Evolutionary conservation across 345 rosid species (phyloP).

Genomic region (Punica granatum): DNA sequence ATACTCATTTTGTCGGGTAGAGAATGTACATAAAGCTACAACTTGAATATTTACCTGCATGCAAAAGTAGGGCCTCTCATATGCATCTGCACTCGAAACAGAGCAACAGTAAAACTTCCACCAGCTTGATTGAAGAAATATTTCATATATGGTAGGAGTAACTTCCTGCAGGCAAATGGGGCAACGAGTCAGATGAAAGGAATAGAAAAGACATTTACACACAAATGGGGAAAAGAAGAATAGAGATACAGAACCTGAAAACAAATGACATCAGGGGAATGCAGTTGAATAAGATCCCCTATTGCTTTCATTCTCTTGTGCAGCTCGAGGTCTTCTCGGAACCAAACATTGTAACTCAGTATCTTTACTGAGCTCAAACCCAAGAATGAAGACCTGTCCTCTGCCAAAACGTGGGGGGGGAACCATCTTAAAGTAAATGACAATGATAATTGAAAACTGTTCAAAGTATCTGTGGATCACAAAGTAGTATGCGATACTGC

Average conservation of each 20-base stretch:
- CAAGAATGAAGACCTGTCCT: constrained; percentile 26
- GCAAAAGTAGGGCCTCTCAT: constrained; percentile 59
- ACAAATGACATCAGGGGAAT: constrained; percentile 84
- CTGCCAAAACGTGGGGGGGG: constrained; percentile 7
- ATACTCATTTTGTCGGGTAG: not conserved
- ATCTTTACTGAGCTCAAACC: constrained; percentile 43
- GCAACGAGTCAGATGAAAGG: constrained; percentile 2
- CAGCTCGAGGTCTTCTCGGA: constrained; percentile 84
- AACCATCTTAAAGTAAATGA: not conserved
- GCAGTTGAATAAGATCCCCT: constrained; percentile 63
- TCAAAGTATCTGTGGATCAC: not conserved
- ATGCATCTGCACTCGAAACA: constrained; percentile 34
- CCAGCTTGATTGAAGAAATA: constrained; percentile 64
- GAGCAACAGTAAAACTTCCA: constrained; percentile 81
- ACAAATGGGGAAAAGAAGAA: not conserved
- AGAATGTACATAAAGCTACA: not conserved
- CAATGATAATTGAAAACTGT: not conserved
- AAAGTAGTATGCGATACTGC: too few relatives aligned
- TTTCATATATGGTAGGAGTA: constrained; percentile 55
- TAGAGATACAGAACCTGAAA: constrained; percentile 57
- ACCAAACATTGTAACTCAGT: constrained; percentile 96
- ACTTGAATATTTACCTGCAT: constrained; percentile 50
- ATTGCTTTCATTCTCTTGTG: constrained; percentile 70
- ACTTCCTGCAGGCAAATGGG: constrained; percentile 54
- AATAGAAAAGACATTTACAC: not conserved